Evolutionary conservation across 371 early-diverging fungal genomes (phyloP).

Genomic region (Apophysomyces sp.): DNA sequence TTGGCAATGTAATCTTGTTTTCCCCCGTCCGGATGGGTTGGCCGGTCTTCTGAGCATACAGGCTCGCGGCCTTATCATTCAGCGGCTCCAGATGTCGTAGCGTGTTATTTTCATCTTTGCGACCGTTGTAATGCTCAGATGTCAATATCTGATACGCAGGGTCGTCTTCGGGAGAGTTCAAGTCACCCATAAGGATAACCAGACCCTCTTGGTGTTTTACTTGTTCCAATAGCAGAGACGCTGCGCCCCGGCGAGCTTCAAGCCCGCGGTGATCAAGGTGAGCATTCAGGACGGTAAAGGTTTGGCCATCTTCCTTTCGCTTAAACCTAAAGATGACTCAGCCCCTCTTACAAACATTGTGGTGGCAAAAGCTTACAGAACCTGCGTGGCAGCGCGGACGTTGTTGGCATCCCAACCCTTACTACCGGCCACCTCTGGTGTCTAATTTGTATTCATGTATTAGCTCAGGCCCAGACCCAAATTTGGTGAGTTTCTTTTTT

Average conservation of each 20-base stretch:
- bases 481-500: too few relatives aligned
- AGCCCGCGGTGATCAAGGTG: constrained; percentile 39
- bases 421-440: constrained; percentile 36
- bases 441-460: constrained; percentile 20
- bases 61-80: constrained; percentile 20
- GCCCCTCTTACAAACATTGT: too few relatives aligned
- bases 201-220: neutral
- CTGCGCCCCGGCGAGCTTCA: constrained; percentile 26
- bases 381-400: constrained; percentile 36
- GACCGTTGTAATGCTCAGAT: constrained; percentile 7
- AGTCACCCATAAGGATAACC: constrained; percentile 37
- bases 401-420: constrained; percentile 44
- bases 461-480: too few relatives aligned
- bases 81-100: constrained; percentile 24
- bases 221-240: constrained; percentile 15
- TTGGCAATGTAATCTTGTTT: constrained; percentile 34
- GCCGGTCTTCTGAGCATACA: constrained; percentile 17
- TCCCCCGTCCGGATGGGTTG: constrained; percentile 28
- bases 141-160: constrained; percentile 38
- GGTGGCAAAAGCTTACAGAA: constrained; percentile 22
- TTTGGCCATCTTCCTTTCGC: constrained; percentile 11
- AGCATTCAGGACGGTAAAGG: constrained; percentile 34
- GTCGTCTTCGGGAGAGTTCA: constrained; percentile 39
- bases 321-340: too few relatives aligned
- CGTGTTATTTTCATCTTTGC: constrained; percentile 21